Conservation (phyloP, 164 flowering plant species). For the Vitis rupestris region DNA sequence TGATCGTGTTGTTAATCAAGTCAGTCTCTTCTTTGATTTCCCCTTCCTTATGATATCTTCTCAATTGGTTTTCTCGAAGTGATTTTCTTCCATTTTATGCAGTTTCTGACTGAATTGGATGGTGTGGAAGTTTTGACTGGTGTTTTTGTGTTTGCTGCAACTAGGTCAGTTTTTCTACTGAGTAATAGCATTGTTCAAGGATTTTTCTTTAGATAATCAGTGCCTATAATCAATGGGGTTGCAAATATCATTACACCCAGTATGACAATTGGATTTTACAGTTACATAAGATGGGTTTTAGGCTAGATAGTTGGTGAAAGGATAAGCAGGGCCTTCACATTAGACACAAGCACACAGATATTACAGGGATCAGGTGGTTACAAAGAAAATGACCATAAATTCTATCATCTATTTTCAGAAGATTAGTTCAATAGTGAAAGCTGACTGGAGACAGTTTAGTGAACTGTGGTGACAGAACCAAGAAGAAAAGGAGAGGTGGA, state of each 20-base stretch:
- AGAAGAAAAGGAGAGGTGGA: too few relatives aligned
- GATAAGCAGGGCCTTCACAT: too few relatives aligned
- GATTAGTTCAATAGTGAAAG: too few relatives aligned
- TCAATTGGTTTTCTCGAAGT: background rate
- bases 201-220: background rate
- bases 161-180: slow-evolving; percentile 52
- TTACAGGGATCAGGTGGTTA: too few relatives aligned
- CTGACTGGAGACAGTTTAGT: too few relatives aligned
- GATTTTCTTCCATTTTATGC: slow-evolving; percentile 14
- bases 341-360: too few relatives aligned
- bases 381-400: too few relatives aligned
- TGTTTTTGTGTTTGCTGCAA: slow-evolving; percentile 98
- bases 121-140: slow-evolving; percentile 95
- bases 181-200: background rate
- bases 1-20: slow-evolving; percentile 97
- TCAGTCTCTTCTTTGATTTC: slow-evolving; percentile 23
- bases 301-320: too few relatives aligned
- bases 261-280: background rate
- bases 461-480: too few relatives aligned
- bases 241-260: background rate
- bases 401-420: too few relatives aligned
- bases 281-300: too few relatives aligned
- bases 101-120: slow-evolving; percentile 96
- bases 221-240: background rate
- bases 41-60: background rate